These are phyloP conservation scores for Dothideomycetidae sp. DNA, from an alignment of 2,329 filamentous ascomycete genomes.

Conservation along the genomic window DNA sequence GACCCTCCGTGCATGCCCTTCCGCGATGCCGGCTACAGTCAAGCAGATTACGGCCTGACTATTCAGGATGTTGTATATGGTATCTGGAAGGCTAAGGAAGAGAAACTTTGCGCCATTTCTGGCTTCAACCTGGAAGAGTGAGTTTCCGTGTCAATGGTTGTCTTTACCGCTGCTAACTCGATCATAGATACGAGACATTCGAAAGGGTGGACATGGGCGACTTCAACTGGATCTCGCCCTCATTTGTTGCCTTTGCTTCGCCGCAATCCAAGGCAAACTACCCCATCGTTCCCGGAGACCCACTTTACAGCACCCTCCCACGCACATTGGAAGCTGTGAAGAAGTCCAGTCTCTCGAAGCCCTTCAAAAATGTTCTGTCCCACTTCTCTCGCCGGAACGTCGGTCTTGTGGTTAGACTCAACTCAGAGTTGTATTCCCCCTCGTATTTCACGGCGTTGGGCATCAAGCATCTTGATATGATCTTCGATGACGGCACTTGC, in stretches of 20 bases:
- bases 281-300: slow-evolving; percentile 57
- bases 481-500: slow-evolving; percentile 96
- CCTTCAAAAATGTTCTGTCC: slow-evolving; percentile 89
- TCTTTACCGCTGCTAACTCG: slow-evolving; percentile 13
- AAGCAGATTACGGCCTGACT: slow-evolving; percentile 89
- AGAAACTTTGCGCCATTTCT: slow-evolving; percentile 77
- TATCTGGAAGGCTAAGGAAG: slow-evolving; percentile 97
- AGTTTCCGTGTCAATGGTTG: background rate
- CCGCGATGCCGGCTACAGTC: slow-evolving; percentile 93
- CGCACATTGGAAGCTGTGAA: slow-evolving; percentile 61
- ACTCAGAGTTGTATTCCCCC: slow-evolving; percentile 89
- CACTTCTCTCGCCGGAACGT: slow-evolving; percentile 84
- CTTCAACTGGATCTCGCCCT: slow-evolving; percentile 97
- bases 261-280: slow-evolving; percentile 69
- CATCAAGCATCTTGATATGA: slow-evolving; percentile 96
- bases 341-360: slow-evolving; percentile 52
- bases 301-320: slow-evolving; percentile 60
- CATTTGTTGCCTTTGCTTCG: slow-evolving; percentile 92
- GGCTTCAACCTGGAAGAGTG: slow-evolving; percentile 71
- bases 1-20: slow-evolving; percentile 98
- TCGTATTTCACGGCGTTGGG: slow-evolving; percentile 94
- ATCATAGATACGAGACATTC: slow-evolving; percentile 64
- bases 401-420: slow-evolving; percentile 84
- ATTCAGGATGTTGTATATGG: slow-evolving; percentile 97
- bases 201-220: slow-evolving; percentile 96